Percentiles rank a stretch among this genome's conserved stretches.
phyloP scores from a whole-genome alignment of 768 basidiomycete genomes.

The Rhodotorula paludigena region DNA sequence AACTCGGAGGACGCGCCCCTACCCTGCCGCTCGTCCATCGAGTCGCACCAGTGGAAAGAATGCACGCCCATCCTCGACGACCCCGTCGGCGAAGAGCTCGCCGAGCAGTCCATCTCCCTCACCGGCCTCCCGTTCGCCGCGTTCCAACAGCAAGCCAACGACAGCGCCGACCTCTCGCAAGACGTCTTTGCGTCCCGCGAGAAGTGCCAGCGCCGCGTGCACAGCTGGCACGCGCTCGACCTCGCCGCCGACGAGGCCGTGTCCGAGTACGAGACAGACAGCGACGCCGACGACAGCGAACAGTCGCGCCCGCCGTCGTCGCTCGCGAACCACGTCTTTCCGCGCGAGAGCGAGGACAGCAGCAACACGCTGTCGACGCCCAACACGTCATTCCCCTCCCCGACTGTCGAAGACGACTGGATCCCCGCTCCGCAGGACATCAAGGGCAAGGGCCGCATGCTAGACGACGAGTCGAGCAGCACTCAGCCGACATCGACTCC shows the following conservation, averaged over 20 bases:
- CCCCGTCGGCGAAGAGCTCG: not conserved
- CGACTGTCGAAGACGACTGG: no score
- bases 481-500: slow-evolving; percentile 1
- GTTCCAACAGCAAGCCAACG: not conserved
- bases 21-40: not conserved
- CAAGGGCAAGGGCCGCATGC: no score
- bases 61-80: slow-evolving; percentile 9
- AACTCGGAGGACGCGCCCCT: not conserved
- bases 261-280: not conserved
- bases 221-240: slow-evolving; percentile 11
- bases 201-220: not conserved
- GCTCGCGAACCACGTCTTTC: not conserved
- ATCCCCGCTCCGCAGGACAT: no score
- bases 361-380: not conserved
- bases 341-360: not conserved
- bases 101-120: not conserved
- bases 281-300: not conserved
- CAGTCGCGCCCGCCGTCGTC: not conserved
- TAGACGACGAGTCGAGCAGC: not conserved
- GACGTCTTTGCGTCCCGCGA: not conserved
- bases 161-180: not conserved
- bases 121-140: not conserved
- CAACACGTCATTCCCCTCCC: slow-evolving; percentile 5
- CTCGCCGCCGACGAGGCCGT: not conserved
- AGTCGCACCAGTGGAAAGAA: slow-evolving; percentile 8